Base-by-base conservation (phyloP, 495 filamentous ascomycete genomes). In the Aspergillus leporis region DNA sequence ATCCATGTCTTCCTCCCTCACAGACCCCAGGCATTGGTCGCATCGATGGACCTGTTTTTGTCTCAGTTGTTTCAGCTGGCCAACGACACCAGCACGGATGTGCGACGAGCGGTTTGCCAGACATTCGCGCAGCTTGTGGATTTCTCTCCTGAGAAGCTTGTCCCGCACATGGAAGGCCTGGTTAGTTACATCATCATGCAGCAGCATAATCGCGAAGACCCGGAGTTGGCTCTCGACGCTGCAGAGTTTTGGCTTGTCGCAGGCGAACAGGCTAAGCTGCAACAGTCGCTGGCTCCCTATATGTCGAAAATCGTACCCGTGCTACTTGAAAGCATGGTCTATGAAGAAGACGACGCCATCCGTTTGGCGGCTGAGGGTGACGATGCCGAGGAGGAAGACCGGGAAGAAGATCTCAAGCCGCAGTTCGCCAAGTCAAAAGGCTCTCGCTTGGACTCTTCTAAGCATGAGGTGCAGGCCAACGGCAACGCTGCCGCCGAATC, bases 211-310 rank as follows among this genome's bases (percentile, higher is more conserved):
- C 74, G 75, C 41, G 90, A 94, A 31, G 93, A 97, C 63, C 90
- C 91, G 51, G 94, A 98, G 51, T 82, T 98, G 50, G 91, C 93
- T 43, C 85, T 94, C 36, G 94, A 98, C 71, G 94, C 94, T 16
- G 93, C 95, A 8, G 94, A 98, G 72, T 99, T 99, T 68, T 99
- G 93, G 92, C 84, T 99, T 50, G 89, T 90, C 51, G 86, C 96
- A 31, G 93, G 93, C 28, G 95, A 97, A 70, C 91, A 96, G 68
- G 80, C 87, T 36, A 81, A 85, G 50, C 72, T 99, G 50, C 89
- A 89, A 70, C 80, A 83, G 40, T 78, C 83, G 0, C 73, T 99
- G 19, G 86, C 79, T 6, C 92, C 90, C 1, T 90, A 88, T 68
- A 84, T 99, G 60, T 74, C 82, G 55, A 90, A 91, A 69, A 91